Base-by-base conservation (phyloP, 75 land plant species). In the Adiantum capillusveneris region DNA sequence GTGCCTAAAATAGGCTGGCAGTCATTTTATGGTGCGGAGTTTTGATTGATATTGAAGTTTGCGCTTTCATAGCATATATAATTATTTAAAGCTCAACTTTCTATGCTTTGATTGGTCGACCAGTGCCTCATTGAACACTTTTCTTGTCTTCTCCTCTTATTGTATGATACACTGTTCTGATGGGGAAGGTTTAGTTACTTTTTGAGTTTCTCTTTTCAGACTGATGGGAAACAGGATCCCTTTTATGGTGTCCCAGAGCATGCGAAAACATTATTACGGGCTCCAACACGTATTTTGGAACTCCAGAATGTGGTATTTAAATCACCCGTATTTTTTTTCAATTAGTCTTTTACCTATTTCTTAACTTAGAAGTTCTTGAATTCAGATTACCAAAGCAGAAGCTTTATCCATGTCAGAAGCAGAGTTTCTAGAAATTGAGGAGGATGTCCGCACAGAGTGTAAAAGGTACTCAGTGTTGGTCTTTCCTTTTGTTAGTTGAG, bases 381-480 rank as follows among this genome's bases (percentile, higher is more conserved):
- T 42, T 42, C 44, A 92, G 95, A 46, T 93, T 13, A 59, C 82
- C 52, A 54, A 60, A 52, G 85, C 76, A 14, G 82, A 71, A 24
- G 57, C 84, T 37, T 49, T 51, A 25, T 51, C 70, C 26, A 56
- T 88, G 26, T 65, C 81, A 0, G 83, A 81, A 53, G 19, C 68
- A 7, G 90, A 88, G 25, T 17, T 85, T 34, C 77, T 79, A 56
- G 98, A 93, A 73, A 65, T 71, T 25, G 50, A 76, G 45, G 98
- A 88, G 58, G 98, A 93, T 77, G 68, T 88, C 11, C 82, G 87
- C 13, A 43, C 83, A 28, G 98, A 93, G 67, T 93, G 95, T 68
- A 44, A 68, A 20, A 88, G 98, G 98, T 93, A 19, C 2, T 25
- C 0, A 43, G 7, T 19, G 36, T 0, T 21, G 5, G 31, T 16